Percentiles rank a stretch among this genome's conserved stretches.
Conservation (phyloP, 179 eudicot species). For the Monotropa hypopitys region DNA sequence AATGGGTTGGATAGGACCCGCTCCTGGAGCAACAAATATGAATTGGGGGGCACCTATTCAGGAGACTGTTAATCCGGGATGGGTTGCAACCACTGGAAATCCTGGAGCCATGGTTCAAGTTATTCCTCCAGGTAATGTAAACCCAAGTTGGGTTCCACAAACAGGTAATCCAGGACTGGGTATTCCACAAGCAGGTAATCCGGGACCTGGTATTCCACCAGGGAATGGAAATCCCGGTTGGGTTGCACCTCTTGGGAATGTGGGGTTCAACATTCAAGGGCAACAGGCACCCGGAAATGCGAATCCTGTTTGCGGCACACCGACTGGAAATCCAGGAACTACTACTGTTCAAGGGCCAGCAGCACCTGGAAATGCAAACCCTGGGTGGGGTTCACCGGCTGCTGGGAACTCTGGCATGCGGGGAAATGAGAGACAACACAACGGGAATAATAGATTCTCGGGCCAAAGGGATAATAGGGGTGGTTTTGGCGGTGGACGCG, state of each 20-base stretch:
- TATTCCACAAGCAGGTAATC: conserved; percentile 6
- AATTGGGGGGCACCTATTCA: conserved; percentile 20
- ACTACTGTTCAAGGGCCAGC: conserved; percentile 1
- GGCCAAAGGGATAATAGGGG: conserved; percentile 25
- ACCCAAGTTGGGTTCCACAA: conserved; percentile 16
- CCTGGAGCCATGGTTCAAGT: conserved; percentile 22
- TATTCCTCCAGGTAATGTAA: conserved; percentile 14
- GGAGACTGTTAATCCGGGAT: conserved; percentile 23
- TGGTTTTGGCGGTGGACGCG: conserved; percentile 20
- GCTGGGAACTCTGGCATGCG: conserved; percentile 30
- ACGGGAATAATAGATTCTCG: conserved; percentile 26
- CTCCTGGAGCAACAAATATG: conserved; percentile 13
- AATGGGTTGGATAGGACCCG: conserved; percentile 29
- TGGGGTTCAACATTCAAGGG: conserved; percentile 17
- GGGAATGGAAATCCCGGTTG: conserved; percentile 14
- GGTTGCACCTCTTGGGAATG: conserved; percentile 9
- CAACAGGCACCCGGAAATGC: conserved; percentile 31
- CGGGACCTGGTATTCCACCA: neutral
- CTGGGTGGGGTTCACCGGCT: conserved; percentile 35
- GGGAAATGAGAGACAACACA: conserved; percentile 38
- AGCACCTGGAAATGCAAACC: conserved; percentile 21
- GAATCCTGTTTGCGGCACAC: conserved; percentile 30
- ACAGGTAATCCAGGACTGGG: conserved; percentile 10
- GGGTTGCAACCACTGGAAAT: conserved; percentile 24
- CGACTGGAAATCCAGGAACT: conserved; percentile 19